Evolutionary conservation across 1,139 yeast species (phyloP).

Genomic region (Yueomyces sp.): DNA sequence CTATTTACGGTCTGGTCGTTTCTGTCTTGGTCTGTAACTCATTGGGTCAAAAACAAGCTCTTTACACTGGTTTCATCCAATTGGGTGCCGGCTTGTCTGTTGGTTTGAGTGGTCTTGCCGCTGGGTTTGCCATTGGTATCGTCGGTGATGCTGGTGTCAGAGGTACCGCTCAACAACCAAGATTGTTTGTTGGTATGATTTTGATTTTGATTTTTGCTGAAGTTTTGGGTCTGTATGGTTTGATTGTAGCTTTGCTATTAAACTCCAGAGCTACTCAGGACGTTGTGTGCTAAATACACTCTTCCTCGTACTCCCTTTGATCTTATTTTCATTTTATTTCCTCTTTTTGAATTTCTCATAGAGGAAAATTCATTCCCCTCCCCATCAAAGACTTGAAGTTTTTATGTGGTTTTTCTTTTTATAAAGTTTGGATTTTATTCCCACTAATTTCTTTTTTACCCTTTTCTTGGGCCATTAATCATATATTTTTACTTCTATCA

Average conservation of each 20-base stretch:
- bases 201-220: conserved; percentile 96
- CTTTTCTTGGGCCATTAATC: no score
- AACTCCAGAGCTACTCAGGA: conserved; percentile 96
- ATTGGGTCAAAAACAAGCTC: conserved; percentile 80
- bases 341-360: no score
- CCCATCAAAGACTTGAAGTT: no score
- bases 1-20: conserved; percentile 96
- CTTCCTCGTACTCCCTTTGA: no score
- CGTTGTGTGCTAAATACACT: conserved; percentile 49
- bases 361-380: no score
- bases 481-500: no score
- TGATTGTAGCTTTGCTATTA: conserved; percentile 91
- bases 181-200: conserved; percentile 95
- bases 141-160: conserved; percentile 99
- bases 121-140: conserved; percentile 96
- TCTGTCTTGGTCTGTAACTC: conserved; percentile 90
- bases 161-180: conserved; percentile 92
- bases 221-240: conserved; percentile 93
- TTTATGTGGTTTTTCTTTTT: no score
- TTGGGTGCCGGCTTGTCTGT: conserved; percentile 97
- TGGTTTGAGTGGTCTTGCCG: conserved; percentile 93
- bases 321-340: no score
- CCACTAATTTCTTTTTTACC: no score
- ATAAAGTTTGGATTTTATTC: no score
- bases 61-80: conserved; percentile 95